Evolutionary conservation across 2,329 filamentous ascomycete species (phyloP).

Genomic region (Macrophomina tecta): DNA sequence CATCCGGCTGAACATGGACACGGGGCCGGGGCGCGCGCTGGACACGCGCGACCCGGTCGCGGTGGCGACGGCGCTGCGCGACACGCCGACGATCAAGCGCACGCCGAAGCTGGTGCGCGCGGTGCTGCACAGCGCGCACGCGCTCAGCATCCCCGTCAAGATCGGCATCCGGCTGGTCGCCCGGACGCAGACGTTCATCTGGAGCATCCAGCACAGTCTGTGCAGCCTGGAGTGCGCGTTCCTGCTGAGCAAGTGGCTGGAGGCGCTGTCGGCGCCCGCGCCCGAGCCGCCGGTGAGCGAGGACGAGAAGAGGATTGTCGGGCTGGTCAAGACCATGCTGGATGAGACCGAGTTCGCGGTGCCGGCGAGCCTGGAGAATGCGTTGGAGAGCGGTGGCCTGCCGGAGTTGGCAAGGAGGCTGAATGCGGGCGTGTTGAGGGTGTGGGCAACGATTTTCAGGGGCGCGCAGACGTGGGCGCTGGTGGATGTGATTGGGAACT

Average conservation of each 20-base stretch:
- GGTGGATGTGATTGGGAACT: conserved; percentile 49
- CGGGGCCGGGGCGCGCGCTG: conserved; percentile 64
- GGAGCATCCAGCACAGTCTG: conserved; percentile 49
- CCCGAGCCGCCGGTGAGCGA: conserved; percentile 45
- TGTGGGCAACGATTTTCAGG: conserved; percentile 51
- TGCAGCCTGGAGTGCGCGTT: conserved; percentile 49
- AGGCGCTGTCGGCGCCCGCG: conserved; percentile 37
- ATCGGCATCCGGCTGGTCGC: conserved; percentile 49
- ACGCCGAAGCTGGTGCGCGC: conserved; percentile 67
- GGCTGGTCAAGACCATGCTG: conserved; percentile 49
- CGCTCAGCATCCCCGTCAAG: conserved; percentile 70
- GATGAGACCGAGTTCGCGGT: conserved; percentile 48
- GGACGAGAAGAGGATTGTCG: conserved; percentile 46
- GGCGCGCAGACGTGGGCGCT: conserved; percentile 53
- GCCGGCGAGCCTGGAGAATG: conserved; percentile 37
- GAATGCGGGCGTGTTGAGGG: conserved; percentile 48
- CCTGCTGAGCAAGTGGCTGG: conserved; percentile 49
- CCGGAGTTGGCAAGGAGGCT: conserved; percentile 43
- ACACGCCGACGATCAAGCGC: conserved; percentile 61
- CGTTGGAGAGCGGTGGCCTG: conserved; percentile 32
- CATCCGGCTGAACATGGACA: conserved; percentile 70
- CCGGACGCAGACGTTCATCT: conserved; percentile 47
- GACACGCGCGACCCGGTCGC: conserved; percentile 68
- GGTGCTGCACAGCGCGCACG: conserved; percentile 71
- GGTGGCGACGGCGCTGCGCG: conserved; percentile 66